Conservation (phyloP, 1,284 basidiomycete genomes). For the Kalmanozyma brasiliensis region DNA sequence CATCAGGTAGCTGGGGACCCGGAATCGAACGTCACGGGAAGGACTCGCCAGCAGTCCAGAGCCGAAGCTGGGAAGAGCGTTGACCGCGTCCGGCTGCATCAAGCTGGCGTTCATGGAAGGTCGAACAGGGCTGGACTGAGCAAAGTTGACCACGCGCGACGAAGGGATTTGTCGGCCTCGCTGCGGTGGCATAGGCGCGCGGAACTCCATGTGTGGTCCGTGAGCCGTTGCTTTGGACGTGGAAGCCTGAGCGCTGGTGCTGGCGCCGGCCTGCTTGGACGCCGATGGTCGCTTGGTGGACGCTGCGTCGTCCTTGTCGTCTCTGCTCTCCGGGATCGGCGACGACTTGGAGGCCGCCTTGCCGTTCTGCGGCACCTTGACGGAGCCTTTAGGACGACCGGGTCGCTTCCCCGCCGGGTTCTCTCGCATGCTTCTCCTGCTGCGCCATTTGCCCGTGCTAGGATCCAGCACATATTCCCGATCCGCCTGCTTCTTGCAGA, state of each 20-base stretch:
- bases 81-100: conserved; percentile 36
- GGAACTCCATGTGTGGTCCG: conserved; percentile 6
- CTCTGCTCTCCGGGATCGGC: conserved; percentile 6
- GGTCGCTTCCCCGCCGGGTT: conserved; percentile 47
- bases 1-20: conserved; percentile 57
- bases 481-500: conserved; percentile 46
- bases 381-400: conserved; percentile 50
- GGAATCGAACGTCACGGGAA: conserved; percentile 48
- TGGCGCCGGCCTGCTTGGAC: conserved; percentile 10
- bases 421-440: conserved; percentile 51
- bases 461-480: conserved; percentile 42
- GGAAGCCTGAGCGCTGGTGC: conserved; percentile 1
- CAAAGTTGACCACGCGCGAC: conserved; percentile 28
- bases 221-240: background rate
- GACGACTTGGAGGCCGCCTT: conserved; percentile 16
- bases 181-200: conserved; percentile 18
- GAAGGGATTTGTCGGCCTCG: conserved; percentile 11
- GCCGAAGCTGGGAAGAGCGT: conserved; percentile 15
- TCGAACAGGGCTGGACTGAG: conserved; percentile 52
- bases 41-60: conserved; percentile 28
- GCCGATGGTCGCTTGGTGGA: conserved; percentile 1
- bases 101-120: conserved; percentile 33
- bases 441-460: conserved; percentile 50
- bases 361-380: conserved; percentile 28
- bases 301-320: conserved; percentile 9